These are phyloP conservation scores for Baorangia bicolor DNA, from an alignment of 768 basidiomycete genomes.

Conservation along the genomic window DNA sequence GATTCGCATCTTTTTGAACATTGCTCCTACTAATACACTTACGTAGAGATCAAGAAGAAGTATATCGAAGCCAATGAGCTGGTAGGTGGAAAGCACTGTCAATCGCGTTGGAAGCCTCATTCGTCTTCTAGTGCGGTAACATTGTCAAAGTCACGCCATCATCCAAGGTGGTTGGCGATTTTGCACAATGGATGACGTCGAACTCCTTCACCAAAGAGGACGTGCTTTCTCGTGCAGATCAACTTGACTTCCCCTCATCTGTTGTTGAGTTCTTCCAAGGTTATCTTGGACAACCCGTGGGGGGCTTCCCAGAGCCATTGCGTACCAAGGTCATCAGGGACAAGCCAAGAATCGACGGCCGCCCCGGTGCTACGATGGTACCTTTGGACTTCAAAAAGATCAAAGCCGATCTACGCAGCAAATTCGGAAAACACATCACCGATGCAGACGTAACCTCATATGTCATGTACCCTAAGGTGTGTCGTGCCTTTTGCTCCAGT, in stretches of 20 bases:
- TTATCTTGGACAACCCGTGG: conserved; percentile 95
- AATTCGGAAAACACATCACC: conserved; percentile 93
- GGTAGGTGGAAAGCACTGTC: conserved; percentile 44
- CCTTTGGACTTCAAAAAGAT: conserved; percentile 96
- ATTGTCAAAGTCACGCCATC: conserved; percentile 99
- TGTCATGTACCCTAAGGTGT: conserved; percentile 97
- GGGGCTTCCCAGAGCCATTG: conserved; percentile 97
- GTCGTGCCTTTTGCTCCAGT: conserved; percentile 12
- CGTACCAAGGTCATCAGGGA: conserved; percentile 90
- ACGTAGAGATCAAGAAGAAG: conserved; percentile 90
- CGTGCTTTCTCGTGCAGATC: conserved; percentile 81
- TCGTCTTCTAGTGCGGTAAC: conserved; percentile 74
- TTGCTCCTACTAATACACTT: conserved; percentile 4
- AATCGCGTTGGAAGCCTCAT: background rate
- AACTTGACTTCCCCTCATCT: conserved; percentile 95
- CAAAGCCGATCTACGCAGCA: conserved; percentile 88
- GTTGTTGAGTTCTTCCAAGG: conserved; percentile 99
- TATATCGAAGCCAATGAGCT: conserved; percentile 98
- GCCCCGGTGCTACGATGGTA: conserved; percentile 85
- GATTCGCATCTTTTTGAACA: conserved; percentile 6
- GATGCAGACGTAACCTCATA: conserved; percentile 92
- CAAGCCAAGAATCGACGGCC: conserved; percentile 89
- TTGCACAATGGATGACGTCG: conserved; percentile 99
- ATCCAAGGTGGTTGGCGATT: conserved; percentile 98
- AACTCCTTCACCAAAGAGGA: conserved; percentile 87